phyloP scores from a whole-genome alignment of 257 asterid genomes.

The Solanum pennellii region DNA sequence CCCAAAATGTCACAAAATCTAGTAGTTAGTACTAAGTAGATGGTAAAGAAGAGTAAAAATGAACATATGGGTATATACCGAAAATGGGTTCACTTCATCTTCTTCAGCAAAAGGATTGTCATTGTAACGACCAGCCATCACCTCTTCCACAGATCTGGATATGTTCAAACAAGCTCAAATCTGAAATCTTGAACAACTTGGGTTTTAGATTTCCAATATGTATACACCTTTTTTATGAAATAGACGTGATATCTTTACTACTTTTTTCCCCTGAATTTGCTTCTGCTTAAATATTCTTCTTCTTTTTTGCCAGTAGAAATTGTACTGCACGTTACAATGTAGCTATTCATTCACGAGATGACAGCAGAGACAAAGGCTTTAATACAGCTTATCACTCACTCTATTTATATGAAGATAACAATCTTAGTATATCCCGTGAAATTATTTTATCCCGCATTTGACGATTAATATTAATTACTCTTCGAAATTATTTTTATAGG shows the following conservation, averaged over 20 bases:
- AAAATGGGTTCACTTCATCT: slow-evolving; percentile 67
- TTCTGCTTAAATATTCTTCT: not conserved
- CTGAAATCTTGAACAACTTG: not conserved
- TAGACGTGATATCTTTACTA: not conserved
- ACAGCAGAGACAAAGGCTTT: not conserved
- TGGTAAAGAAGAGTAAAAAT: not conserved
- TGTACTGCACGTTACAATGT: not conserved
- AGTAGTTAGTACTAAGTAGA: not conserved
- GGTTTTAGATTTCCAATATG: not conserved
- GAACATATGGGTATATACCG: slow-evolving; percentile 31
- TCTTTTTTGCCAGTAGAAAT: not conserved
- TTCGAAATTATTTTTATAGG: not conserved
- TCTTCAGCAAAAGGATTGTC: slow-evolving; percentile 79
- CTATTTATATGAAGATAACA: not conserved
- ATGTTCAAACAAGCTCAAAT: not conserved
- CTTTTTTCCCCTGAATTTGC: not conserved
- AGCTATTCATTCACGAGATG: not conserved
- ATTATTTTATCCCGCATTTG: not conserved
- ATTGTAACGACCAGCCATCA: slow-evolving; percentile 67
- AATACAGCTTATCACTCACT: not conserved
- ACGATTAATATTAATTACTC: no score
- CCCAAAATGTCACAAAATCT: not conserved
- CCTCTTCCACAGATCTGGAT: not conserved
- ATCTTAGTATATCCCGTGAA: not conserved
- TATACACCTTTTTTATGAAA: not conserved